phyloP scores from a whole-genome alignment of 768 basidiomycete species.

The Cyclocybe cylindracea region DNA sequence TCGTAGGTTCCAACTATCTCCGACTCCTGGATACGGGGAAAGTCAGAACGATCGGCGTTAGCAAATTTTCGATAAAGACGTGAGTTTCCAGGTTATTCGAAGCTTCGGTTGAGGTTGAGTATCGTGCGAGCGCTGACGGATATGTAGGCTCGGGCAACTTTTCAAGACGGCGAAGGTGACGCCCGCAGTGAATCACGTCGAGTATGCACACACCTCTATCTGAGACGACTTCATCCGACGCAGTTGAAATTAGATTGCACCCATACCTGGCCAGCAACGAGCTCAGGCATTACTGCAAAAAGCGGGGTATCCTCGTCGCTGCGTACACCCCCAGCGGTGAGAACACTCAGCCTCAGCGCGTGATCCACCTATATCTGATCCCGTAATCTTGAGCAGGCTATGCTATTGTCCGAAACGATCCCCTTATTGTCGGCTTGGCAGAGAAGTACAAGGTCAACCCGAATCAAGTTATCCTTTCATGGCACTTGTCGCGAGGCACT shows the following conservation, averaged over 20 bases:
- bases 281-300: constrained; percentile 45
- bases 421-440: constrained; percentile 43
- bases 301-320: constrained; percentile 49
- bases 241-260: constrained; percentile 35
- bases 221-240: background rate
- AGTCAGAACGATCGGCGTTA: constrained; percentile 55
- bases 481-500: constrained; percentile 49
- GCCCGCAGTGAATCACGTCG: constrained; percentile 51
- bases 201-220: constrained; percentile 23
- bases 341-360: background rate
- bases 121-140: background rate
- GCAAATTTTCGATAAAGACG: constrained; percentile 63
- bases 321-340: constrained; percentile 53
- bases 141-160: constrained; percentile 36
- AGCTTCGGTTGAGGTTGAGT: background rate
- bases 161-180: constrained; percentile 41
- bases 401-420: constrained; percentile 44
- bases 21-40: constrained; percentile 42
- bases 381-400: constrained; percentile 30
- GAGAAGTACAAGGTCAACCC: constrained; percentile 46
- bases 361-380: background rate
- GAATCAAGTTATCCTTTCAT: constrained; percentile 51
- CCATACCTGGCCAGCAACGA: constrained; percentile 53
- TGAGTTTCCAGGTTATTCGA: constrained; percentile 21
- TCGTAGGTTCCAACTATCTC: constrained; percentile 41